These are phyloP conservation scores for Coemansia asiatica DNA, from an alignment of 192 early-diverging fungal genomes.

Conservation along the genomic window DNA sequence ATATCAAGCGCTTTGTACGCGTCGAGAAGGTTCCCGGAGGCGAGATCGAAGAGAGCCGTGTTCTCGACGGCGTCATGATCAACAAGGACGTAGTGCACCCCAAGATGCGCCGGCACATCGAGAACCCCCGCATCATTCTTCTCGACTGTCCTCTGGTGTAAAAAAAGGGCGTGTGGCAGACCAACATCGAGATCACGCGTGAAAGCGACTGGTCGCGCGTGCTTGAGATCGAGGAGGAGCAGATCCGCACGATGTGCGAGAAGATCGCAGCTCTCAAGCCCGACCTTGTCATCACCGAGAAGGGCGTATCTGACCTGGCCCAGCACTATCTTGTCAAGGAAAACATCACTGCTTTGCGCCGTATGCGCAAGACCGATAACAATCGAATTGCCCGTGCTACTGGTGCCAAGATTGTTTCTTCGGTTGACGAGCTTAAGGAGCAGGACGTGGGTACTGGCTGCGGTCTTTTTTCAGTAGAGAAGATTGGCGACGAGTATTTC, in stretches of 20 bases:
- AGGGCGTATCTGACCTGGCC: constrained; percentile 97
- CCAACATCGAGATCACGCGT: constrained; percentile 96
- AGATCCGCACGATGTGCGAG: constrained; percentile 95
- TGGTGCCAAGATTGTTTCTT: constrained; percentile 95
- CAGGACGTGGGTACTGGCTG: constrained; percentile 92
- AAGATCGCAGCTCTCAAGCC: constrained; percentile 95
- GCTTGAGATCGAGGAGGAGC: constrained; percentile 98
- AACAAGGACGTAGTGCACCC: constrained; percentile 99
- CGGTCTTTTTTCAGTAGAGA: constrained; percentile 90
- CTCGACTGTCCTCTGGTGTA: constrained; percentile 99
- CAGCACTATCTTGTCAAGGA: constrained; percentile 98
- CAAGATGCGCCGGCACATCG: constrained; percentile 92
- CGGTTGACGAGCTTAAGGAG: constrained; percentile 95
- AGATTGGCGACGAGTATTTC: constrained; percentile 99
- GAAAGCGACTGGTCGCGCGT: constrained; percentile 96
- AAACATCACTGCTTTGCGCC: constrained; percentile 96
- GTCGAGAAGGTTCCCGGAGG: constrained; percentile 99
- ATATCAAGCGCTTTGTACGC: constrained; percentile 97
- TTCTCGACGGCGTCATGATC: constrained; percentile 96
- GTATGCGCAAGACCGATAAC: constrained; percentile 98
- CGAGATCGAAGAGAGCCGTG: constrained; percentile 92
- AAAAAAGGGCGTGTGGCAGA: constrained; percentile 99
- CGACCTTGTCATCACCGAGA: constrained; percentile 97
- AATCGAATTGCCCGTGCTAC: constrained; percentile 97
- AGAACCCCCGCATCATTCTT: constrained; percentile 94